phyloP scores from a whole-genome alignment of 2,329 filamentous ascomycete genomes.

The Pseudogymnoascus sp. region DNA sequence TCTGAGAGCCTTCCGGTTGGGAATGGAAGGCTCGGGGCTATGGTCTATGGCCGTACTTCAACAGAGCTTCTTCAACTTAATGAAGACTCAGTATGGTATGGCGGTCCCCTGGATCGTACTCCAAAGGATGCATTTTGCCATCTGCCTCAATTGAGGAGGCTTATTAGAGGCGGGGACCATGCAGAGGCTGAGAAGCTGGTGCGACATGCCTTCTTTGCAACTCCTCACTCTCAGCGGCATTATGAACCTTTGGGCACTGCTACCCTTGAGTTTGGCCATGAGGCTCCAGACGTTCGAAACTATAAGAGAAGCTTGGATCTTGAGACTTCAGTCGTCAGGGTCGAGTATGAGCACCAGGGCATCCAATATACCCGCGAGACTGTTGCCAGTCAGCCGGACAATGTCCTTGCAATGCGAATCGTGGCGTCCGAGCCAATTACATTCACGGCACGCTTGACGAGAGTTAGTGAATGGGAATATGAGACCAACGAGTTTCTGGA shows the following conservation, averaged over 20 bases:
- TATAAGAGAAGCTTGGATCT: slow-evolving; percentile 35
- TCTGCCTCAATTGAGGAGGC: slow-evolving; percentile 33
- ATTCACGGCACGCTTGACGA: slow-evolving; percentile 29
- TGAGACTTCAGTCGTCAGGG: slow-evolving; percentile 27
- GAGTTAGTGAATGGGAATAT: slow-evolving; percentile 34
- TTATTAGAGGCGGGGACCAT: slow-evolving; percentile 35
- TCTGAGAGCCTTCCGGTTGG: slow-evolving; percentile 38
- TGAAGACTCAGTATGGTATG: slow-evolving; percentile 42
- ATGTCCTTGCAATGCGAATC: slow-evolving; percentile 32
- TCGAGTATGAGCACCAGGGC: slow-evolving; percentile 31
- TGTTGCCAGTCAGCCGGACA: slow-evolving; percentile 34
- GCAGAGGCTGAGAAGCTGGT: slow-evolving; percentile 36
- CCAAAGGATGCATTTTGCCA: slow-evolving; percentile 33
- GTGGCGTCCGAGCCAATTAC: slow-evolving; percentile 16
- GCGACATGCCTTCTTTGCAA: slow-evolving; percentile 37
- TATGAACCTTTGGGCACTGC: slow-evolving; percentile 37
- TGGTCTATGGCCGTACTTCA: slow-evolving; percentile 38
- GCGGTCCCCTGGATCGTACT: slow-evolving; percentile 37
- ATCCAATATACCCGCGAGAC: slow-evolving; percentile 28
- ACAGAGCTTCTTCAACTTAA: slow-evolving; percentile 40
- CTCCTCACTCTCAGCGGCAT: slow-evolving; percentile 38
- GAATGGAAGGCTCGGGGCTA: slow-evolving; percentile 38
- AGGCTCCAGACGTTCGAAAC: slow-evolving; percentile 20
- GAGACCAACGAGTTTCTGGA: slow-evolving; percentile 38
- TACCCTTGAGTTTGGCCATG: slow-evolving; percentile 35